Conservation (phyloP, 2,329 filamentous ascomycete genomes). For the Aspergillus aculeatinus region DNA sequence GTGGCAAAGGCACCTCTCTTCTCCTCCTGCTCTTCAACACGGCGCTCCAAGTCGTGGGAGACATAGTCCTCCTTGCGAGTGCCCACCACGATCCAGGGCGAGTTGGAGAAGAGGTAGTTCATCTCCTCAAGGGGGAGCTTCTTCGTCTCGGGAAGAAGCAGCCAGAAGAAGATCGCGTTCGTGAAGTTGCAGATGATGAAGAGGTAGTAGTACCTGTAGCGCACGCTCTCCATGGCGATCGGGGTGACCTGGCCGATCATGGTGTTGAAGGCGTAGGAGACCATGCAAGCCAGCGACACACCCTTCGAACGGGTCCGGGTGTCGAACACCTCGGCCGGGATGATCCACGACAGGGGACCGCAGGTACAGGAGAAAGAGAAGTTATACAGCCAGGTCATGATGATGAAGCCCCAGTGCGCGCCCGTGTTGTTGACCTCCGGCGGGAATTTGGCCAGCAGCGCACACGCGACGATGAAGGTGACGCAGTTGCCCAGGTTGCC, state of each 20-base stretch:
- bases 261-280: constrained; percentile 72
- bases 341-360: constrained; percentile 64
- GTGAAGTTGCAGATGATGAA: constrained; percentile 69
- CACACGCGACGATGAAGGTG: constrained; percentile 68
- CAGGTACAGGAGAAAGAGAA: constrained; percentile 71
- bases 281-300: constrained; percentile 72
- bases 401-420: constrained; percentile 60
- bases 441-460: constrained; percentile 60
- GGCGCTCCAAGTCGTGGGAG: constrained; percentile 58
- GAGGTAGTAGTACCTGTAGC: constrained; percentile 59
- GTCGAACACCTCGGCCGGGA: constrained; percentile 70
- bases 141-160: constrained; percentile 65
- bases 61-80: constrained; percentile 55
- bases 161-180: constrained; percentile 67
- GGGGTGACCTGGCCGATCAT: constrained; percentile 70
- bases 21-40: constrained; percentile 57
- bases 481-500: constrained; percentile 71
- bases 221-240: constrained; percentile 56
- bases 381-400: constrained; percentile 77
- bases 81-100: constrained; percentile 62
- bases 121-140: constrained; percentile 66
- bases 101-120: constrained; percentile 65
- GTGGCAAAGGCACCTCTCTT: constrained; percentile 42
- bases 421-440: constrained; percentile 49
- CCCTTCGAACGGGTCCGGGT: constrained; percentile 72